Evolutionary conservation across 345 rosid genomes (phyloP).

Genomic region (Excoecaria agallocha): DNA sequence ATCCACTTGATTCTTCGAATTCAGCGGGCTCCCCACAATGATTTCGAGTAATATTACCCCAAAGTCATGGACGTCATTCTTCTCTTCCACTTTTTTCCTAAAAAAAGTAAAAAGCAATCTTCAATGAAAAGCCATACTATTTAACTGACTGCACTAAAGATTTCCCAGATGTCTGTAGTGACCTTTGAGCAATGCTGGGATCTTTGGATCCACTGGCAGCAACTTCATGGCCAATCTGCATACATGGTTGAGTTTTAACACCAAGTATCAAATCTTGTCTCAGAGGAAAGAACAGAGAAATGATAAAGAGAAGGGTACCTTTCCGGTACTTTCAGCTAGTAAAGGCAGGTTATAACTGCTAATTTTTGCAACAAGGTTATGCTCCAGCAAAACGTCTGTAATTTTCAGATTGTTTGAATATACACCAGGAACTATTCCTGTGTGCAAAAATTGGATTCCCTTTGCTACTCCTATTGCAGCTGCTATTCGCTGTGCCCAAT

Average conservation of each 20-base stretch:
- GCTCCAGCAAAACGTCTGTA: constrained; percentile 82
- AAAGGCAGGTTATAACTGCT: constrained; percentile 86
- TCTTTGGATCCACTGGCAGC: constrained; percentile 45
- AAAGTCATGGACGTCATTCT: constrained; percentile 64
- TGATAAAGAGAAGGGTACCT: constrained; percentile 38
- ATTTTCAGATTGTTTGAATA: constrained; percentile 73
- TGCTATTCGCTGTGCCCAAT: constrained; percentile 79
- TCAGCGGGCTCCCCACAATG: constrained; percentile 64
- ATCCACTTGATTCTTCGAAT: constrained; percentile 50
- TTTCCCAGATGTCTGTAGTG: neutral
- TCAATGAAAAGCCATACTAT: neutral
- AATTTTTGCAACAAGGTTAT: constrained; percentile 69
- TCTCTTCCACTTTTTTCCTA: constrained; percentile 50
- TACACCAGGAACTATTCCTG: constrained; percentile 83
- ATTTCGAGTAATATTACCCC: constrained; percentile 87
- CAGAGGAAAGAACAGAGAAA: neutral
- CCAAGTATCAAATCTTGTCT: neutral
- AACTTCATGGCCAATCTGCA: constrained; percentile 52
- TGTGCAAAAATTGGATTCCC: constrained; percentile 89
- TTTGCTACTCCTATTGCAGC: constrained; percentile 85
- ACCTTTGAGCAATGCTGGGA: constrained; percentile 45
- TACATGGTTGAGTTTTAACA: constrained; percentile 6
- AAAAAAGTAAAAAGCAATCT: constrained; percentile 1
- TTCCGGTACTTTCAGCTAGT: constrained; percentile 55
- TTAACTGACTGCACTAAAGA: neutral